phyloP scores from a whole-genome alignment of 2,329 filamentous ascomycete genomes.

The Fusarium nelsonii region DNA sequence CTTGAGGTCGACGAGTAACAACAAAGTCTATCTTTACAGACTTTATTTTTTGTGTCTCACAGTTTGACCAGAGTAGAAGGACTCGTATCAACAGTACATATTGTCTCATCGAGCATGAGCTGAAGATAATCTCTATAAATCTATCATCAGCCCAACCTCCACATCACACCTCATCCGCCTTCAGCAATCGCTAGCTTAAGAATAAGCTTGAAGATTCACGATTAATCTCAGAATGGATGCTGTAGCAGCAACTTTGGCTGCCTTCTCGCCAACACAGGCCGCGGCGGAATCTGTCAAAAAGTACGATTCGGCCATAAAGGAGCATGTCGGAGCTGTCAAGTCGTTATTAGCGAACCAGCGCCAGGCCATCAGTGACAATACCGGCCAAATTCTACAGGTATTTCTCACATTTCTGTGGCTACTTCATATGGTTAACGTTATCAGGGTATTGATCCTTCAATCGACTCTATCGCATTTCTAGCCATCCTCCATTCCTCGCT shows the following conservation, averaged over 20 bases:
- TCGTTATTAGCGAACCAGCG: conserved; percentile 54
- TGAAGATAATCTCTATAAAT: conserved; percentile 13
- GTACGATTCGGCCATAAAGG: conserved; percentile 57
- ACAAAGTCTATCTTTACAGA: conserved; percentile 9
- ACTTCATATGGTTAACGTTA: conserved; percentile 30
- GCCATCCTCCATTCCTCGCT: conserved; percentile 59
- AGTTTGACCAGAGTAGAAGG: not conserved
- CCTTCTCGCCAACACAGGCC: conserved; percentile 55
- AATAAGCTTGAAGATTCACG: conserved; percentile 1
- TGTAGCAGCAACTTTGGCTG: conserved; percentile 52
- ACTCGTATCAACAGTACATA: not conserved
- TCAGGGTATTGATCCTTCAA: conserved; percentile 61
- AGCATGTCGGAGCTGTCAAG: conserved; percentile 56
- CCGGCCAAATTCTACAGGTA: conserved; percentile 59
- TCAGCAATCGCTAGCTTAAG: conserved; percentile 16
- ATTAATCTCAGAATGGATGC: conserved; percentile 50
- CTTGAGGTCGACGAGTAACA: conserved; percentile 33
- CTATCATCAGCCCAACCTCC: conserved; percentile 19
- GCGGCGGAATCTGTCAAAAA: conserved; percentile 47
- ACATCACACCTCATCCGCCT: conserved; percentile 14
- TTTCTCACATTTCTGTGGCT: not conserved
- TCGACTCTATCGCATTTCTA: conserved; percentile 66
- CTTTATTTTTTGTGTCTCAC: not conserved
- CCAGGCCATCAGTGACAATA: conserved; percentile 51
- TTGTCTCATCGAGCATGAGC: conserved; percentile 19